Percentiles rank a stretch among this genome's conserved stretches.
Evolutionary conservation across 257 asterid species (phyloP).

Genomic region (Thymus mandschuricus): DNA sequence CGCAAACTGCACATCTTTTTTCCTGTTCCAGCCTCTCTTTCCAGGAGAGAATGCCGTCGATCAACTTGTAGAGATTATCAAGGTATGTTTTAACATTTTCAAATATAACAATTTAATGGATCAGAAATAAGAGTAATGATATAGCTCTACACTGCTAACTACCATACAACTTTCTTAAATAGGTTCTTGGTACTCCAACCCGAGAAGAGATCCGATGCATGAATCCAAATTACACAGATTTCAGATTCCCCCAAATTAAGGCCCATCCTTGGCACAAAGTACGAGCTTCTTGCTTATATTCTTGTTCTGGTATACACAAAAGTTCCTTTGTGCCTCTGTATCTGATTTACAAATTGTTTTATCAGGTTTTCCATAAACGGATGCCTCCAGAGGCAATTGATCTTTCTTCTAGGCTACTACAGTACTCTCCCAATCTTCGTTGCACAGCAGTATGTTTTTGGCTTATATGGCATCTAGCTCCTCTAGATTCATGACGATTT

Average conservation of each 20-base stretch:
- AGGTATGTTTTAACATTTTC: constrained; percentile 45
- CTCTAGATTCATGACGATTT: not conserved
- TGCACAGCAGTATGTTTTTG: constrained; percentile 70
- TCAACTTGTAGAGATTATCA: constrained; percentile 94
- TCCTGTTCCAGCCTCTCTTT: constrained; percentile 71
- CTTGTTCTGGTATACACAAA: not conserved
- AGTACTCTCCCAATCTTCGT: constrained; percentile 93
- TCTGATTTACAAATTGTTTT: constrained; percentile 30
- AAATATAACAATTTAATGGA: constrained; percentile 2
- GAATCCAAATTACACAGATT: constrained; percentile 90
- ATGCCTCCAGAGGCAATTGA: constrained; percentile 99
- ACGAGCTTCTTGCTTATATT: constrained; percentile 22
- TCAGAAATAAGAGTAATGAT: not conserved
- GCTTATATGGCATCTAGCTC: constrained; percentile 11
- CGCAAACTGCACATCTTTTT: constrained; percentile 6
- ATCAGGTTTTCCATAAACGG: constrained; percentile 81
- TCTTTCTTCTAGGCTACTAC: constrained; percentile 89
- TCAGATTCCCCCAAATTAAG: constrained; percentile 89
- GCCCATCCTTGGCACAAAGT: constrained; percentile 94
- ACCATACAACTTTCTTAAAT: constrained; percentile 26
- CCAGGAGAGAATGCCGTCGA: constrained; percentile 98
- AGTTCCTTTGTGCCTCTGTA: not conserved
- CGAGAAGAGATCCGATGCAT: constrained; percentile 94
- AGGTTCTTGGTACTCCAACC: constrained; percentile 98
- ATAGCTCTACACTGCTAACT: constrained; percentile 22